Percentiles rank a stretch among this genome's conserved stretches.
These are phyloP conservation scores for Rhodamnia rubescens DNA, from an alignment of 345 rosid genomes.

Conservation along the genomic window DNA sequence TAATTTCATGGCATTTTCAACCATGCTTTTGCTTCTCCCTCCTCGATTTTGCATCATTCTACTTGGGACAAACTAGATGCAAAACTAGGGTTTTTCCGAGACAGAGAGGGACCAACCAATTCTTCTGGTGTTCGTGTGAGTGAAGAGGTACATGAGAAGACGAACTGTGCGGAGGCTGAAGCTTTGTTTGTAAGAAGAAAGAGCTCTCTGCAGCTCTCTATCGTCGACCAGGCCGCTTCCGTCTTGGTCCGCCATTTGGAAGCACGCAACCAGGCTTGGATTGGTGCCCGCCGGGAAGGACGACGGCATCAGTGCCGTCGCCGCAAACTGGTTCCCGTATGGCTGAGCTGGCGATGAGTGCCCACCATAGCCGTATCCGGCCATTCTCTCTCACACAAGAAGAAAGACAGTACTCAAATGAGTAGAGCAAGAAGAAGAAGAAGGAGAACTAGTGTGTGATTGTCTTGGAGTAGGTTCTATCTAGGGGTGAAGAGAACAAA, in stretches of 20 bases:
- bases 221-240: slow-evolving; percentile 84
- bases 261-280: slow-evolving; percentile 70
- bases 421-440: not conserved
- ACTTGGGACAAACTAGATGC: not conserved
- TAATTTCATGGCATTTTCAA: not conserved
- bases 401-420: not conserved
- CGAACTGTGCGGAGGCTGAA: slow-evolving; percentile 85
- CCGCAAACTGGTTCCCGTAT: slow-evolving; percentile 49
- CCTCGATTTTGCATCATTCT: not conserved
- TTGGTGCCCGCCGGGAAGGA: slow-evolving; percentile 77
- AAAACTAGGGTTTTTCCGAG: not conserved
- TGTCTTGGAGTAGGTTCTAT: not conserved
- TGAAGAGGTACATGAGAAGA: slow-evolving; percentile 76
- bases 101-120: slow-evolving; percentile 29
- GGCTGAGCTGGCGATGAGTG: not conserved
- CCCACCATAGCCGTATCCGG: not conserved
- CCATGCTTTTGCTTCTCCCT: not conserved
- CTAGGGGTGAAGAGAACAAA: not conserved
- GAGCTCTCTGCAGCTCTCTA: slow-evolving; percentile 76
- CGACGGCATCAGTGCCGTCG: slow-evolving; percentile 59
- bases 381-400: not conserved
- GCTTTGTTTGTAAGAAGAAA: slow-evolving; percentile 66
- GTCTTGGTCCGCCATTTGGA: slow-evolving; percentile 79
- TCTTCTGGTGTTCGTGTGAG: slow-evolving; percentile 52
- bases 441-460: not conserved